Conservation (phyloP, 169 alveolate genomes). For the Blepharisma undulans region DNA sequence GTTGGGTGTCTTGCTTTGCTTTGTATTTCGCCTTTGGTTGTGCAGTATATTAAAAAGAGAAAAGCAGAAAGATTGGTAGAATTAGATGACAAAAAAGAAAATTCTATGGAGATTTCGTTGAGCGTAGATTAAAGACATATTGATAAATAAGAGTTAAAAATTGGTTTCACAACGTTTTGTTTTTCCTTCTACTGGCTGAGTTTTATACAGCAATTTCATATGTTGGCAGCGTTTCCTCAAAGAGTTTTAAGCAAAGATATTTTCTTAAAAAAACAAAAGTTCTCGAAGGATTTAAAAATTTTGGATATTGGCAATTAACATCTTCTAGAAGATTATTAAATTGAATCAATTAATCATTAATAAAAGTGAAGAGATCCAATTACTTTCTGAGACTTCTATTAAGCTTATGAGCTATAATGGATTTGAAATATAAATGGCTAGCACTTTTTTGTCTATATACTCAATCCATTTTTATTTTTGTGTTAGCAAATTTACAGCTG, state of each 20-base stretch:
- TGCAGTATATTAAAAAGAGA: not conserved
- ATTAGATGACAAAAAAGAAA: not conserved
- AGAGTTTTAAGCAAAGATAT: not conserved
- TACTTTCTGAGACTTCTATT: not conserved
- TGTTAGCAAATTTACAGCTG: too few relatives aligned
- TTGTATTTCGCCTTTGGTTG: not conserved
- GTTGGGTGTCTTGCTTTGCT: not conserved
- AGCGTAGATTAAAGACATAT: not conserved
- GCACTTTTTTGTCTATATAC: too few relatives aligned
- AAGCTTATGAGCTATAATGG: not conserved
- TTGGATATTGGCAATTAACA: not conserved
- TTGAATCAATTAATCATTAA: not conserved
- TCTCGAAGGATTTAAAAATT: not conserved
- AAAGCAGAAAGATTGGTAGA: not conserved
- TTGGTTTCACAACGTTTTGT: not conserved
- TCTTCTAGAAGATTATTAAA: not conserved
- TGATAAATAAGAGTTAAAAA: not conserved
- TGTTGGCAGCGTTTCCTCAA: not conserved
- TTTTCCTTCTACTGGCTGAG: not conserved
- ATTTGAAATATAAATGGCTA: not conserved
- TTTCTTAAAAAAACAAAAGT: not conserved
- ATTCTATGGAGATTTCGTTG: not conserved
- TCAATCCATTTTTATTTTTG: not conserved
- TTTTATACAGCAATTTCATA: not conserved
- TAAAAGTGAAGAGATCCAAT: not conserved